These are phyloP conservation scores for Fusarium albosuccineum DNA, from an alignment of 2,329 filamentous ascomycete genomes.

Conservation along the genomic window DNA sequence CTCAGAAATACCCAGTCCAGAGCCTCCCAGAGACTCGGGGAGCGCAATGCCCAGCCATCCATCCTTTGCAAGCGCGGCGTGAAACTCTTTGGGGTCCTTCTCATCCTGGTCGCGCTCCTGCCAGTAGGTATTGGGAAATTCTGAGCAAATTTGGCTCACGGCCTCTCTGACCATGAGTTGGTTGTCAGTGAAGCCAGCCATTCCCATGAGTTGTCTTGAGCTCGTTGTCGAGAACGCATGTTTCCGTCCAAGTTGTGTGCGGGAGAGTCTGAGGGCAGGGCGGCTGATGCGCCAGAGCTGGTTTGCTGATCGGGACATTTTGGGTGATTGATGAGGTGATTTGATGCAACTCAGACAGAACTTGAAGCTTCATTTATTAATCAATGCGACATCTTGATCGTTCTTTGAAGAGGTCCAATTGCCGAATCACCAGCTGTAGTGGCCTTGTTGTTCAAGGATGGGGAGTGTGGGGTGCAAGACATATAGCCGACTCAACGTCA, in stretches of 20 bases:
- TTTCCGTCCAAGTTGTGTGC: not conserved
- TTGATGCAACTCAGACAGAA: not conserved
- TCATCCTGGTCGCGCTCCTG: conserved; percentile 77
- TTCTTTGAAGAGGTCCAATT: conserved; percentile 17
- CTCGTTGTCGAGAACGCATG: conserved; percentile 54
- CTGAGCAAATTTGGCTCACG: conserved; percentile 74
- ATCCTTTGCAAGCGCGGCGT: conserved; percentile 78
- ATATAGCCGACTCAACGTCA: conserved; percentile 24
- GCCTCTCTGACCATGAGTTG: conserved; percentile 80
- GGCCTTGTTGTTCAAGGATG: not conserved
- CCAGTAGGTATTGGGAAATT: conserved; percentile 83
- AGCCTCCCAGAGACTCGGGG: conserved; percentile 79
- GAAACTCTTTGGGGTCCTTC: conserved; percentile 80
- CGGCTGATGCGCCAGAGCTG: conserved; percentile 26
- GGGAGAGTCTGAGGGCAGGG: conserved; percentile 2
- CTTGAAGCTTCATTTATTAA: conserved; percentile 25
- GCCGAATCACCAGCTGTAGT: conserved; percentile 5
- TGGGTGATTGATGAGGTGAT: not conserved
- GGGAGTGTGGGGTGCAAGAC: not conserved
- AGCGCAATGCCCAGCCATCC: conserved; percentile 88
- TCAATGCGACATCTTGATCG: not conserved
- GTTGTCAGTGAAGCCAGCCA: conserved; percentile 77
- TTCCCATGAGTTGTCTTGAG: conserved; percentile 72
- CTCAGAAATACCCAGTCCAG: conserved; percentile 82
- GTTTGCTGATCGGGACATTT: conserved; percentile 29